Conservation (phyloP, 2,329 filamentous ascomycete species). For the Lomentospora prolificans region DNA sequence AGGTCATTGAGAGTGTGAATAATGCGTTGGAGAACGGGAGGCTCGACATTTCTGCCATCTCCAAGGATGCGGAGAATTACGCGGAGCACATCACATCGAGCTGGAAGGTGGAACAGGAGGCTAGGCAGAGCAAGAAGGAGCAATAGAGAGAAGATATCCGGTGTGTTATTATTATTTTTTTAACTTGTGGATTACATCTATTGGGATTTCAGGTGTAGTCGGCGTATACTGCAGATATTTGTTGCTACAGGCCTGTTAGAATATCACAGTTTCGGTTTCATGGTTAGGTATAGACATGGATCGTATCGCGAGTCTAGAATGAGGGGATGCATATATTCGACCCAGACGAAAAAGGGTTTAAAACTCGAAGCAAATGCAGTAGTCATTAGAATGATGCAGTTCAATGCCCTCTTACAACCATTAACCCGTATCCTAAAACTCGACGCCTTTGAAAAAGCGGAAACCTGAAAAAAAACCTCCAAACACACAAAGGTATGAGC, state of each 20-base stretch:
- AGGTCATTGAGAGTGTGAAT: slow-evolving; percentile 62
- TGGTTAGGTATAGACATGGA: not conserved
- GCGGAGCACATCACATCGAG: slow-evolving; percentile 32
- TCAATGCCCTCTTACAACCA: slow-evolving; percentile 1
- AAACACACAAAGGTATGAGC: not conserved
- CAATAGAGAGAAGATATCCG: not conserved
- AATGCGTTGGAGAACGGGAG: slow-evolving; percentile 50
- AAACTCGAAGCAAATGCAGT: no score
- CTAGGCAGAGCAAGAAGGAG: slow-evolving; percentile 8
- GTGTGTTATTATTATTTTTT: not conserved
- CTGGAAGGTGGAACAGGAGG: slow-evolving; percentile 14
- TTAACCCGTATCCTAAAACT: not conserved
- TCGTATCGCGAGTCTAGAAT: not conserved
- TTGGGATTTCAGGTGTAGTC: no score
- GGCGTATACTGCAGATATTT: no score
- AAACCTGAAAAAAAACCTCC: not conserved
- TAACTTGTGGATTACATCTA: not conserved
- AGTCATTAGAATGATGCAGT: no score
- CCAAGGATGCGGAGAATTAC: slow-evolving; percentile 55
- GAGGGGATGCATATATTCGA: no score
- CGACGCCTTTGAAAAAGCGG: not conserved
- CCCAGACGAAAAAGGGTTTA: no score
- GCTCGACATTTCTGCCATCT: slow-evolving; percentile 52
- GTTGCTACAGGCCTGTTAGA: no score
- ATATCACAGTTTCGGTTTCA: not conserved